Base-by-base conservation (phyloP, 805 yeast species). In the Diddensiella santjacobensis region DNA sequence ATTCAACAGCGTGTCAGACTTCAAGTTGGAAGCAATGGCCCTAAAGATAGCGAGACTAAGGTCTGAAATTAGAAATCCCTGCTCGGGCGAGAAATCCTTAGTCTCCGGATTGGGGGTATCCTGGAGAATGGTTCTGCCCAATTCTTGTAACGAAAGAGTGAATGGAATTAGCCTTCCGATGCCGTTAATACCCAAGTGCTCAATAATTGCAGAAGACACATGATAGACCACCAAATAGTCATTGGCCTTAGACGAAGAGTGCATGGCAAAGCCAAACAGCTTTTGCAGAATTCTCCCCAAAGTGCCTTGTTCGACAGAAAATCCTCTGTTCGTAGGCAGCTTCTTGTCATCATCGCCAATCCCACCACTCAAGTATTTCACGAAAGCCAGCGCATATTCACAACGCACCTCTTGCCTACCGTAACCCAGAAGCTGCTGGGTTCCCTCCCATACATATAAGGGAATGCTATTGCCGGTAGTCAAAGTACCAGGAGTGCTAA, bases 381-480 rank as follows among this genome's bases (percentile, higher is more conserved):
- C 18, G 39, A 66, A 63, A 2, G 58, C 52, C 13, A 44, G 17
- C 5, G 57, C 49, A 42, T 60, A 65, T 18, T 54, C 50, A 18
- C 30, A 31, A 22, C 61, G 55, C 15, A 63, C 55, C 6, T 53
- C 55, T 15, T 50, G 42, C 5, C 50, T 52, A 8, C 51, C 53
- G 39, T 54, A 50, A 13, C 54, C 40, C 13, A 64, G 47, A 15
- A 66, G 51, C 53, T 56, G 48, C 43, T 59, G 64, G 1, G 69
- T 61, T 18, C 61, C 59, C 13, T 57, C 58, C 71, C 70, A 67
- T 17, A 56, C 53, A 13, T 47, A 26, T 8, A 58, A 31, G 3
- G 58, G 52, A 2, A 60, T 47, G 38, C 47, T 49, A 24, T 43
- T 41, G 15, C 44, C 48, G 10, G 45, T 39, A 8, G 40, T 38